phyloP scores from a whole-genome alignment of 495 filamentous ascomycete species.

The Aspergillus funiculosus region DNA sequence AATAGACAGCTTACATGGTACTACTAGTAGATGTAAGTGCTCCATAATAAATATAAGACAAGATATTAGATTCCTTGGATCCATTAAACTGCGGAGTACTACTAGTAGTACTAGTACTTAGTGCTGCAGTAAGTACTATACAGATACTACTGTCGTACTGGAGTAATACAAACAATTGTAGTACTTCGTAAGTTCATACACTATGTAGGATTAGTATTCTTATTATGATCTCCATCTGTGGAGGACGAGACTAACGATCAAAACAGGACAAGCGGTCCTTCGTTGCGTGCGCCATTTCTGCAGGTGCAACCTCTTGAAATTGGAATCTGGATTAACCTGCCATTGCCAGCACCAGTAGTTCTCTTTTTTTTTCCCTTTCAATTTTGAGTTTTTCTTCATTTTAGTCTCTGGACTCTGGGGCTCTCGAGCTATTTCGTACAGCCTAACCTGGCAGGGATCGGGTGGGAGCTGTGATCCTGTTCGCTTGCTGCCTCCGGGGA shows the following conservation, averaged over 20 bases:
- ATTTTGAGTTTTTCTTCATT: constrained; percentile 1
- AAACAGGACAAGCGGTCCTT: neutral
- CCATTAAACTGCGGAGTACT: too few species aligned
- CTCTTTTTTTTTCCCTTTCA: constrained; percentile 9
- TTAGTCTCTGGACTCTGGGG: neutral
- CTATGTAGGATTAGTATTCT: too few species aligned
- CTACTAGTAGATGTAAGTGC: too few species aligned
- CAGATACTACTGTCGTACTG: too few species aligned
- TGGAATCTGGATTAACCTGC: constrained; percentile 13
- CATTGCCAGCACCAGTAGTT: constrained; percentile 1
- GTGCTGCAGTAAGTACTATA: too few species aligned
- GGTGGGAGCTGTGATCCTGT: constrained; percentile 1
- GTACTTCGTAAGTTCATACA: too few species aligned
- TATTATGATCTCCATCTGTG: neutral
- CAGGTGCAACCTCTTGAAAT: constrained; percentile 26
- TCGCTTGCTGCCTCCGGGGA: neutral
- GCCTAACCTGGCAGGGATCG: constrained; percentile 11
- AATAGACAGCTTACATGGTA: too few species aligned
- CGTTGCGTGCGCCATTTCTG: constrained; percentile 24
- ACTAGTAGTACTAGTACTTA: too few species aligned
- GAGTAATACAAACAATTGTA: neutral
- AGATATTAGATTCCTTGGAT: too few species aligned
- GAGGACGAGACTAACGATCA: neutral
- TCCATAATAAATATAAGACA: too few species aligned
- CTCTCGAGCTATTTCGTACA: neutral